phyloP scores from a whole-genome alignment of 495 filamentous ascomycete genomes.

The Hamigera avellanea region DNA sequence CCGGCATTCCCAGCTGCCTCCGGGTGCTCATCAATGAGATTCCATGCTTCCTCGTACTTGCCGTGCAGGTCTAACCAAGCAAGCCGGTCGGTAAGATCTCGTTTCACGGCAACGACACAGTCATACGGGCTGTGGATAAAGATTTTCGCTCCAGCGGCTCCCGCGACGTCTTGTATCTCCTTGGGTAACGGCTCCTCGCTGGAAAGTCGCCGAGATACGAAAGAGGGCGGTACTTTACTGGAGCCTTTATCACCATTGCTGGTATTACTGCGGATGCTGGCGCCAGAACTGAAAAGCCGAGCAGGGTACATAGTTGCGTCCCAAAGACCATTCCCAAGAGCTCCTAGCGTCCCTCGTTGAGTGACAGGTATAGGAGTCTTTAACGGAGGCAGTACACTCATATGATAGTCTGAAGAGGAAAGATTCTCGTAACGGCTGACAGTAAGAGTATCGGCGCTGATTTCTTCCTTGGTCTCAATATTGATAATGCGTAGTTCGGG shows the following conservation, averaged over 20 bases:
- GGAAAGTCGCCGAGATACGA: conserved; percentile 23
- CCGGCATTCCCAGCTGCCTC: conserved; percentile 26
- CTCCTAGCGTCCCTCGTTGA: conserved; percentile 58
- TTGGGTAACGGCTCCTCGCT: conserved; percentile 21
- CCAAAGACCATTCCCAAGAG: conserved; percentile 51
- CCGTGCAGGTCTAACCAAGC: conserved; percentile 71
- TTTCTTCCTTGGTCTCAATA: conserved; percentile 64
- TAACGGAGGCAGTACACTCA: conserved; percentile 69
- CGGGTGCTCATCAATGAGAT: conserved; percentile 73
- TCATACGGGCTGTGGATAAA: conserved; percentile 96
- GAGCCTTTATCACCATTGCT: conserved; percentile 47
- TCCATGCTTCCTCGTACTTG: conserved; percentile 77
- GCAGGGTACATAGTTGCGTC: conserved; percentile 78
- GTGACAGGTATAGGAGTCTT: conserved; percentile 45
- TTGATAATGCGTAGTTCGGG: conserved; percentile 89
- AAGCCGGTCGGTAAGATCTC: conserved; percentile 75
- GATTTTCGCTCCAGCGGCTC: conserved; percentile 70
- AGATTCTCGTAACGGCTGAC: conserved; percentile 77
- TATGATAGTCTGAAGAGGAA: conserved; percentile 85
- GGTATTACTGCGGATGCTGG: conserved; percentile 64
- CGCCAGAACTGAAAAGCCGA: conserved; percentile 73
- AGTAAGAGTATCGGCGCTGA: conserved; percentile 69
- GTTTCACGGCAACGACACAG: conserved; percentile 74
- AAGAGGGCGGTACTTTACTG: conserved; percentile 29
- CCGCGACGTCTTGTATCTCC: conserved; percentile 31